Evolutionary conservation across 768 basidiomycete genomes (phyloP).

Genomic region (Suillus ampliporus): DNA sequence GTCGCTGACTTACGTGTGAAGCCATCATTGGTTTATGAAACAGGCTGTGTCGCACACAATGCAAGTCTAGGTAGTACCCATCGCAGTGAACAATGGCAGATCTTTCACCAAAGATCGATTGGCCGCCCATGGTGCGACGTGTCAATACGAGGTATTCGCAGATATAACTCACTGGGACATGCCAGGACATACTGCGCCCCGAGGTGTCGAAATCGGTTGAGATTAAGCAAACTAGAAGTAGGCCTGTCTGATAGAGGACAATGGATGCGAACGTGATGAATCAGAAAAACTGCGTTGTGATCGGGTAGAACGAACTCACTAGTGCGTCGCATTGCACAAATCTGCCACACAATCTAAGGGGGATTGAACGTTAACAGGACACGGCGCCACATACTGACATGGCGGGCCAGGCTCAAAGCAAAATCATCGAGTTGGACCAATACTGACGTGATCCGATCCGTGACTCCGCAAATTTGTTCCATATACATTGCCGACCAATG

Average conservation of each 20-base stretch:
- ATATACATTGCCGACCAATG: neutral
- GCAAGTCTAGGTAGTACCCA: neutral
- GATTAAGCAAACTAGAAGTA: neutral
- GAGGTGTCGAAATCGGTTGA: neutral
- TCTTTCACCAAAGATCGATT: neutral
- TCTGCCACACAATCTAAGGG: neutral
- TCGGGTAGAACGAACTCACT: neutral
- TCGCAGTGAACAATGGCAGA: conserved; percentile 5
- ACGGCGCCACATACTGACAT: neutral
- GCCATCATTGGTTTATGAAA: neutral
- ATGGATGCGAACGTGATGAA: neutral
- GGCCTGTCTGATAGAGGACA: neutral
- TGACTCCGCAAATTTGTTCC: neutral
- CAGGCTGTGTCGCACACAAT: neutral
- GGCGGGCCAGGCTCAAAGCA: neutral
- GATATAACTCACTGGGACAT: neutral
- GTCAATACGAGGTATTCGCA: neutral
- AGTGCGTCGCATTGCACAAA: neutral
- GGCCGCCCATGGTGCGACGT: neutral
- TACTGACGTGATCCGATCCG: conserved; percentile 1
- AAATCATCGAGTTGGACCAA: neutral
- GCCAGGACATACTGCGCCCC: no score
- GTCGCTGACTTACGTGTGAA: neutral
- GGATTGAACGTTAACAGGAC: neutral
- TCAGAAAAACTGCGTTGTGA: neutral